Base-by-base conservation (phyloP, 768 basidiomycete species). In the Leucosporidium scottii region DNA sequence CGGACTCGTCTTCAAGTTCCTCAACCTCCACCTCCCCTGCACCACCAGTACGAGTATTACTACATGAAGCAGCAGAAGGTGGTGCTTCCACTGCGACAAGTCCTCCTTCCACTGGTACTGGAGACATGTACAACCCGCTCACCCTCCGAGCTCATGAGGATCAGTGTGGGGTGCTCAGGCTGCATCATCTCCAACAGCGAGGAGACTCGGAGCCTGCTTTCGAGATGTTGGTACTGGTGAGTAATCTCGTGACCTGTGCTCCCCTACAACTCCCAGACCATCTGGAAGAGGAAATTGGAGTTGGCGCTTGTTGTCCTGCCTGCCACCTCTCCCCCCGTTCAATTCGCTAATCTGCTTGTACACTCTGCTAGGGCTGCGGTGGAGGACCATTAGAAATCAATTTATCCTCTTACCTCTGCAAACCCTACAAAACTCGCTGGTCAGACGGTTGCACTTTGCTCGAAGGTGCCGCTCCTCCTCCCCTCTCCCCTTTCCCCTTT, bases 351-450 rank as follows among this genome's bases (percentile, higher is more conserved):
- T 28, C 55, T 48, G 9, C 30, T 44, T 7, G n/a, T 51, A 17
- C 5, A 30, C 34, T 23, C 23, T 18, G 25, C 34, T 30, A 66
- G 68, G 93, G 87, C 58, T 84, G 85, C 73, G 91, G 92, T 65
- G 93, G 93, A 55, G 93, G 93, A 59, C 91, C 91, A 12, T 83
- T 87, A 73, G 93, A 97, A 78, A 87, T 86, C 28, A 90, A 97
- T 79, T 79, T 96, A 70, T 90, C 89, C 31, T 87, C 85, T n/a
- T 98, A 94, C 81, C 81, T 96, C 61, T 78, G 96, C 77, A 98
- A 97, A 76, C 83, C 89, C 12, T 80, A 78, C 70, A 77, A 81
- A 47, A 75, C 81, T 15, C 75, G 79, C 13, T 97, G 93, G 93
- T 82, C 84, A 67, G 87, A 91, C 56, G 93, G 92, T 7, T 84